A percentile compares a stretch with the other conserved stretches of the same genome.
phyloP scores from a whole-genome alignment of 345 rosid species.

The Noccaea bulbosa region DNA sequence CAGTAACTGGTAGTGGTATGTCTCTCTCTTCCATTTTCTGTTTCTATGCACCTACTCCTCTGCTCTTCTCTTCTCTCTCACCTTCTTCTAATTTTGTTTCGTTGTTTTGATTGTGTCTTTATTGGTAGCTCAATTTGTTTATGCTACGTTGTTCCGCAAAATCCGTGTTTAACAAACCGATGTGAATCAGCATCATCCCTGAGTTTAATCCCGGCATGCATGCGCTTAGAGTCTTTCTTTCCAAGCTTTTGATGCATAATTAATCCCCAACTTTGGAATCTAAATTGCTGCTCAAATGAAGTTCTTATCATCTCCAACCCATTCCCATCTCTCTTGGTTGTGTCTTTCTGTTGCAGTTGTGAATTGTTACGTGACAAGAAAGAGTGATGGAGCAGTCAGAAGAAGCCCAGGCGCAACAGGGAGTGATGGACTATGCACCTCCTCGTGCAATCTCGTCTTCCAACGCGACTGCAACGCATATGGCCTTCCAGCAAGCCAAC shows the following conservation, averaged over 20 bases:
- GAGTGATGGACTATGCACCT: slow-evolving; percentile 51
- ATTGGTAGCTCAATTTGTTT: neutral
- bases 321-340: neutral
- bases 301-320: slow-evolving; percentile 2
- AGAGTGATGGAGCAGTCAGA: slow-evolving; percentile 36
- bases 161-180: neutral
- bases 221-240: neutral
- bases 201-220: slow-evolving; percentile 5
- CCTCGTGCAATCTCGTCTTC: slow-evolving; percentile 27
- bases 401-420: slow-evolving; percentile 46
- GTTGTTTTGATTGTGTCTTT: neutral
- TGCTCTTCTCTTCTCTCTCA: no score
- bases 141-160: neutral
- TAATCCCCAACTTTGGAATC: no score
- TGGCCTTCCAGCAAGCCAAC: slow-evolving; percentile 60
- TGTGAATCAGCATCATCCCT: no score
- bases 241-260: no score
- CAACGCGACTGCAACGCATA: neutral
- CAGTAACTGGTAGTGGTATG: neutral
- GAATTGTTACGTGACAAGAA: neutral
- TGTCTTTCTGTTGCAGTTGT: slow-evolving; percentile 7
- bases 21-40: neutral
- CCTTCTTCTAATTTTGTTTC: neutral
- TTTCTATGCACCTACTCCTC: no score
- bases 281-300: no score